Conservation (phyloP, 768 basidiomycete genomes). For the Sporobolomyces pararoseus region DNA sequence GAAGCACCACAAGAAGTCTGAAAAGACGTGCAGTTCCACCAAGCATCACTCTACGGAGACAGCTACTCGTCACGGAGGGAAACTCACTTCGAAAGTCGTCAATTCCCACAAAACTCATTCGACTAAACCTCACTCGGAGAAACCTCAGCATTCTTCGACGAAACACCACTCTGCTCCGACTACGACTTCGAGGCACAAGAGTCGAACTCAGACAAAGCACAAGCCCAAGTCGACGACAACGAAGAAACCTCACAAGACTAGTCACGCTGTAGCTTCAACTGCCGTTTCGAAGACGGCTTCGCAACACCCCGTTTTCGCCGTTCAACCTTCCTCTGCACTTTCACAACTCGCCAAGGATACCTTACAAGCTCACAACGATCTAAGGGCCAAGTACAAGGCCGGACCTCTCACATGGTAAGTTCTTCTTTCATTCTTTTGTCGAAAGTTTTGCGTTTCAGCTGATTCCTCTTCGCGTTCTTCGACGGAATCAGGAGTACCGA, state of each 20-base stretch:
- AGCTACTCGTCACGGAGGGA: too few relatives aligned
- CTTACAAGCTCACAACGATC: slow-evolving; percentile 40
- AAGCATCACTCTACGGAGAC: neutral
- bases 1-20: neutral
- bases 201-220: too few relatives aligned
- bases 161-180: too few relatives aligned
- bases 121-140: too few relatives aligned
- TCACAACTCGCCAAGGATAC: slow-evolving; percentile 6
- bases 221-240: too few relatives aligned
- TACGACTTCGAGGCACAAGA: too few relatives aligned
- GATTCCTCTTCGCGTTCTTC: neutral
- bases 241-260: neutral
- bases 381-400: slow-evolving; percentile 43
- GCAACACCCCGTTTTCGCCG: neutral
- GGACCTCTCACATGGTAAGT: slow-evolving; percentile 44
- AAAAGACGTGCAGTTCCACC: neutral
- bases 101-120: too few relatives aligned
- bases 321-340: neutral
- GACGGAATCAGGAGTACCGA: slow-evolving; percentile 23
- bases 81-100: too few relatives aligned
- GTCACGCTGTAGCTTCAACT: neutral
- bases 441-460: too few relatives aligned
- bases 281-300: too few relatives aligned
- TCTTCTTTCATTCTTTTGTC: too few relatives aligned
- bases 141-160: too few relatives aligned